Evolutionary conservation across 208 protist genomes (phyloP), one percentile per base, ranked within the genome.

Genomic region (Leishmania aethiopica): DNA sequence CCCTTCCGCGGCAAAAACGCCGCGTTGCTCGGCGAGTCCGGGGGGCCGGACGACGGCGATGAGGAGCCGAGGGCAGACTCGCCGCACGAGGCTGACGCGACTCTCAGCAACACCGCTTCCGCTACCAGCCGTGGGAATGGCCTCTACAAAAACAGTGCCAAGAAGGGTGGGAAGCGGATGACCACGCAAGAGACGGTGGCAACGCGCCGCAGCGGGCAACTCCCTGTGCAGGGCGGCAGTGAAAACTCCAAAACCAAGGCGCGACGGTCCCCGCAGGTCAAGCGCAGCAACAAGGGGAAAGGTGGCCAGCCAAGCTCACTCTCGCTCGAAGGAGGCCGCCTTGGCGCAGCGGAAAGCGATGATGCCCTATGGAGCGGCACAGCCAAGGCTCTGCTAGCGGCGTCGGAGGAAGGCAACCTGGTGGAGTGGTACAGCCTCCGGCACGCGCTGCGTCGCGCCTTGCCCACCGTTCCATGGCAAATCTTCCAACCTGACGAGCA

Each of bases 341-440:
- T 57, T 19, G 15, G 11, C 11, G n/a, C 55, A 40, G 66, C 53
- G n/a, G 47, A 83, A 15, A 32, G 7, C 8, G 60, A 69, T 3
- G 51, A 77, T 17, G 51, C 42, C 25, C 28, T 51, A 3, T 71
- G 53, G n/a, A 60, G 80, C 0, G 67, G 57, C 22, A n/a, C 88
- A 22, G 78, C 86, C 28, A 55, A 83, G 17, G 77, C 81, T 13
- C 35, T 93, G 72, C 35, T 90, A 45, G 53, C 85, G 6, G 17
- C 75, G 10, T 73, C 90, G 25, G 87, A 89, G 69, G 89, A 92
- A 75, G 90, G 75, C 32, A 75, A 79, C 55, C 51, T 86, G 62
- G 85, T 92, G 32, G 93, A 96, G 84, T 96, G 93, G 91, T 96
- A 91, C 77, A 88, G 88, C 53, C 93, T 96, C 57, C 93, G 89